Percentiles rank a stretch among this genome's conserved stretches.
phyloP scores from a whole-genome alignment of 108 stramenopile species.

The Fistulifera pelliculosa region DNA sequence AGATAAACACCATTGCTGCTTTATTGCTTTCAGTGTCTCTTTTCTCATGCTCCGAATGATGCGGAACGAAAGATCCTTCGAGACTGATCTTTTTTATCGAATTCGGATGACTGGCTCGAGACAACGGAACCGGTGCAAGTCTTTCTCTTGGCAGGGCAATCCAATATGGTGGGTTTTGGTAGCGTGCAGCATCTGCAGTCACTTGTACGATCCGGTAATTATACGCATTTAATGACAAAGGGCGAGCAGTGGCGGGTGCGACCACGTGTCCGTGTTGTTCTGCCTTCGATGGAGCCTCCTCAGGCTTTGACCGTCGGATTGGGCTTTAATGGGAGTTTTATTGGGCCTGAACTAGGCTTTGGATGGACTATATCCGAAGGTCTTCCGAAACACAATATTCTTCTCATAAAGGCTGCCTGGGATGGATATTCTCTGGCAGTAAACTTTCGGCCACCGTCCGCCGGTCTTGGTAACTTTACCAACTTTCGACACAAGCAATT shows the following conservation, averaged over 20 bases:
- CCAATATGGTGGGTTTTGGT: slow-evolving; percentile 39
- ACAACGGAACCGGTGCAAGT: slow-evolving; percentile 20
- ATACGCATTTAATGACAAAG: neutral
- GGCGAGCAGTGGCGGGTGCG: neutral
- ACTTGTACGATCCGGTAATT: neutral
- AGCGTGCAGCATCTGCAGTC: slow-evolving; percentile 3
- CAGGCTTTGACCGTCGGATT: slow-evolving; percentile 10
- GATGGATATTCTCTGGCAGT: slow-evolving; percentile 22
- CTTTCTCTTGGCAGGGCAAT: slow-evolving; percentile 36
- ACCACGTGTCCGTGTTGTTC: slow-evolving; percentile 10
- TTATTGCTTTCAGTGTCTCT: no score
- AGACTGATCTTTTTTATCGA: no score
- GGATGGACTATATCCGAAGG: slow-evolving; percentile 18
- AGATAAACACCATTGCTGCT: no score
- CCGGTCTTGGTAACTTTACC: slow-evolving; percentile 2
- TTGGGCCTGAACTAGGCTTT: slow-evolving; percentile 28
- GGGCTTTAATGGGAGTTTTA: slow-evolving; percentile 10
- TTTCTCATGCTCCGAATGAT: no score
- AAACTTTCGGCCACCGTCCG: slow-evolving; percentile 36
- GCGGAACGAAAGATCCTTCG: no score
- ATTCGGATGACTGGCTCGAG: no score
- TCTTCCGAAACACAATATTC: slow-evolving; percentile 1
- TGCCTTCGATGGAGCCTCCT: slow-evolving; percentile 7
- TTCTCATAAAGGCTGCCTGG: slow-evolving; percentile 35
- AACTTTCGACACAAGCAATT: no score